A percentile compares a stretch with the other conserved stretches of the same genome.
Evolutionary conservation across 1,284 basidiomycete species (phyloP).

Genomic region (Marasmius sp.): DNA sequence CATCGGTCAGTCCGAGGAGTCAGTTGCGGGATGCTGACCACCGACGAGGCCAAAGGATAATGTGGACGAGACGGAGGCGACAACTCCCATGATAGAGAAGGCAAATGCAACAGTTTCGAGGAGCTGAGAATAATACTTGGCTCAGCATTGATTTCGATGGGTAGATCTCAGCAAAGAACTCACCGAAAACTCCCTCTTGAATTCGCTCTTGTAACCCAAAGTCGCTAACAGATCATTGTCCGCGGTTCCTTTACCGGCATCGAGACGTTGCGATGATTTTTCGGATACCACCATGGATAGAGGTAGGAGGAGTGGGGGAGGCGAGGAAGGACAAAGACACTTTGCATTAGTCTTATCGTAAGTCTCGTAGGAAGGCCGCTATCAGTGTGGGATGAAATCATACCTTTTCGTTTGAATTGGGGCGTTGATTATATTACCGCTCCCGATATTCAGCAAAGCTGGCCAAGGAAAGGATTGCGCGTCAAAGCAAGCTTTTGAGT

Average conservation of each 20-base stretch:
- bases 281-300: too few species aligned
- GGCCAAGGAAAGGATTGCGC: too few species aligned
- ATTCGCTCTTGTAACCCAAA: constrained; percentile 75
- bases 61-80: constrained; percentile 68
- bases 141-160: not conserved
- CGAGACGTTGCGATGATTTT: too few species aligned
- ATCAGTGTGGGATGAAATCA: too few species aligned
- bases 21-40: constrained; percentile 35
- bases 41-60: constrained; percentile 62
- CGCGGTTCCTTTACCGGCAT: constrained; percentile 15
- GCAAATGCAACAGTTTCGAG: constrained; percentile 68
- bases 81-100: constrained; percentile 75
- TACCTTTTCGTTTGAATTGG: too few species aligned
- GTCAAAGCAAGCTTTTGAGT: too few species aligned
- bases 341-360: too few species aligned
- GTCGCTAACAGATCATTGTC: constrained; percentile 60
- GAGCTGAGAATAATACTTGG: constrained; percentile 33
- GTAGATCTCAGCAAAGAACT: constrained; percentile 18
- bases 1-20: not conserved
- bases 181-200: constrained; percentile 76
- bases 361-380: too few species aligned
- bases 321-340: too few species aligned
- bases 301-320: too few species aligned
- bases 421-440: too few species aligned
- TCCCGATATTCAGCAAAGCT: too few species aligned